A percentile compares a stretch with the other conserved stretches of the same genome.
phyloP scores from a whole-genome alignment of 1,284 basidiomycete species.

The Butyriboletus appendiculatus region DNA sequence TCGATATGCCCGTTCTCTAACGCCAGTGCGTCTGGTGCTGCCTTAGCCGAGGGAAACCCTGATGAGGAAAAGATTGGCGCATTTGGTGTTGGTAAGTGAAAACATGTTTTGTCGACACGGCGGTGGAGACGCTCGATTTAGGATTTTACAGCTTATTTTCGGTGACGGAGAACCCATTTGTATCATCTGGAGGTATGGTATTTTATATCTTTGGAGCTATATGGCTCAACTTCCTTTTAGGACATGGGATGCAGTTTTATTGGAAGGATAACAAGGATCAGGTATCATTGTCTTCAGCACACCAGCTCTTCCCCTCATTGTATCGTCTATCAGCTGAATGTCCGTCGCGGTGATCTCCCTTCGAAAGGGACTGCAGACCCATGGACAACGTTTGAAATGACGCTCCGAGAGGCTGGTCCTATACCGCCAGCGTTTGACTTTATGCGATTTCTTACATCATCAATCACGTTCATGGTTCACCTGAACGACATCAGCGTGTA shows the following conservation, averaged over 20 bases:
- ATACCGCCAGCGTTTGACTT: constrained; percentile 88
- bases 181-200: constrained; percentile 76
- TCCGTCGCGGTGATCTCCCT: constrained; percentile 71
- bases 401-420: constrained; percentile 78
- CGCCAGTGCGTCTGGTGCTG: neutral
- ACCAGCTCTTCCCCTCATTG: constrained; percentile 2
- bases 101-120: neutral
- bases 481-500: constrained; percentile 78
- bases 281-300: constrained; percentile 35
- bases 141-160: constrained; percentile 84
- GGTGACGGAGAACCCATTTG: constrained; percentile 90
- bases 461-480: constrained; percentile 92
- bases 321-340: constrained; percentile 56
- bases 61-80: constrained; percentile 88
- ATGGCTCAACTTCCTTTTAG: constrained; percentile 36
- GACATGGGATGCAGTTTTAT: constrained; percentile 95
- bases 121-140: constrained; percentile 21
- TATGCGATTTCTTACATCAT: constrained; percentile 88
- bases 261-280: constrained; percentile 94
- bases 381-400: constrained; percentile 95
- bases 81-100: constrained; percentile 73
- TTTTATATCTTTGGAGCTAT: neutral
- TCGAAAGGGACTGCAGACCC: constrained; percentile 39
- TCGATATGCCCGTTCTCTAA: neutral
- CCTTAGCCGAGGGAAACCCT: constrained; percentile 78